Conservation (phyloP, 129 eudicot species). For the Tagetes patula region DNA sequence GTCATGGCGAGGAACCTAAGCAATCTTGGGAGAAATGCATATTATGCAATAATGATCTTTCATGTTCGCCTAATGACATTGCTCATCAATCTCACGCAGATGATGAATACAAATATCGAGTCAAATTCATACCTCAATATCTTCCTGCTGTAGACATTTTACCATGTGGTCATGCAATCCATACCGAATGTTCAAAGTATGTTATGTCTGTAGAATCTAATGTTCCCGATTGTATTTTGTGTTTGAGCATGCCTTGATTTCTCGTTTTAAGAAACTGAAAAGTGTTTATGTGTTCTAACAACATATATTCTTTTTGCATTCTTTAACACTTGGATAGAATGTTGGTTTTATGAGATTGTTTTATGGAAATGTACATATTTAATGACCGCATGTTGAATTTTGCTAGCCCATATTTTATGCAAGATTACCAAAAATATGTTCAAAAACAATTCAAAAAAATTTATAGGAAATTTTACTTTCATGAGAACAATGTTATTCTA, state of each 20-base stretch:
- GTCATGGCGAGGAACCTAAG: not conserved
- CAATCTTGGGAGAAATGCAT: not conserved
- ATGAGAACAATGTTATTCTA: too few relatives aligned
- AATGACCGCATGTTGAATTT: too few relatives aligned
- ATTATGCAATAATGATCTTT: conserved; percentile 5
- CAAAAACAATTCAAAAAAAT: too few relatives aligned
- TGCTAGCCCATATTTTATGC: too few relatives aligned
- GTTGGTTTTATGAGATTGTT: too few relatives aligned
- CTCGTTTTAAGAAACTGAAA: not conserved
- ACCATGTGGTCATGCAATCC: conserved; percentile 10
- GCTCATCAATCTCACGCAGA: not conserved
- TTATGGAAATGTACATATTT: too few relatives aligned
- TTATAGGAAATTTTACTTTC: too few relatives aligned
- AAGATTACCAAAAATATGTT: too few relatives aligned
- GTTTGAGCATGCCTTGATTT: conserved; percentile 15
- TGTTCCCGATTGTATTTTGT: not conserved
- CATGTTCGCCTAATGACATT: not conserved
- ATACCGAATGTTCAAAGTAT: conserved; percentile 11
- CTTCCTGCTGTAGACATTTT: conserved; percentile 8
- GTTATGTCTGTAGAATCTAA: conserved; percentile 9
- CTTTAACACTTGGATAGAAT: too few relatives aligned
- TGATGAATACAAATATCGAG: not conserved
- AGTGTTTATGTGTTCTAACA: not conserved
- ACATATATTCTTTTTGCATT: too few relatives aligned
- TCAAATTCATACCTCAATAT: not conserved